Base-by-base conservation (phyloP, 768 basidiomycete species). In the Nevesoporus exiguus region DNA sequence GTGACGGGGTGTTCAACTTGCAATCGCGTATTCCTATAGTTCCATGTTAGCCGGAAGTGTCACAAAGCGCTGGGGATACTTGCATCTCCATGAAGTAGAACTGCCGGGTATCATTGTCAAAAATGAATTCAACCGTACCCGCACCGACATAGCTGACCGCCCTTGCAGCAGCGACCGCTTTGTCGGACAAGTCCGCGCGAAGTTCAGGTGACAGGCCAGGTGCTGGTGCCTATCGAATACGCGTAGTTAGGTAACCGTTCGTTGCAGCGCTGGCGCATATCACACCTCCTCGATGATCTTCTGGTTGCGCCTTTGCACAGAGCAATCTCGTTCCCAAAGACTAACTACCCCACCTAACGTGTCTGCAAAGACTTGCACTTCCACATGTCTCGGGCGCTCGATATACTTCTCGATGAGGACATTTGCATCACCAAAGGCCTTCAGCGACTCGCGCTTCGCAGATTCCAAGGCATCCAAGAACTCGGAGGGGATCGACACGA, bases 71-170 rank as follows among this genome's bases (percentile, higher is more conserved):
- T 13, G 11, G 13, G 11, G 43, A 22, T 24, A 65, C 86, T 49
- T 60, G 86, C 91, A 96, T 96, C 72, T 97, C 94, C 93, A 95
- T 95, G 67, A 97, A 97, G 65, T 86, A 97, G 69, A 96, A 96
- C 55, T 83, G 78, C 52, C 81, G 72, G 8, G 88, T 90, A 66
- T 94, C 88, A 57, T 92, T 94, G 68, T 98, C 94, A 59, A 96
- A 93, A 59, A 98, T 96, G 63, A 98, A 97, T 67, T 98, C 94
- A n/a, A 95, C 90, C 0, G 92, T 94, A 5, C 92, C 92, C 10
- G 93, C 93, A 30, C 93, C 93, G 30, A 91, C 85, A 64, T 98
- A 98, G 55, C 86, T 79, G 44, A 98, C 94, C 4, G 95, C 94
- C 66, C 80, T 84, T 6, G 94, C 93, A n/a, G 95, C 94, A 44